Evolutionary conservation across 1,284 basidiomycete genomes (phyloP), one percentile per base, ranked within the genome.

Genomic region (Puccinia polysora): DNA sequence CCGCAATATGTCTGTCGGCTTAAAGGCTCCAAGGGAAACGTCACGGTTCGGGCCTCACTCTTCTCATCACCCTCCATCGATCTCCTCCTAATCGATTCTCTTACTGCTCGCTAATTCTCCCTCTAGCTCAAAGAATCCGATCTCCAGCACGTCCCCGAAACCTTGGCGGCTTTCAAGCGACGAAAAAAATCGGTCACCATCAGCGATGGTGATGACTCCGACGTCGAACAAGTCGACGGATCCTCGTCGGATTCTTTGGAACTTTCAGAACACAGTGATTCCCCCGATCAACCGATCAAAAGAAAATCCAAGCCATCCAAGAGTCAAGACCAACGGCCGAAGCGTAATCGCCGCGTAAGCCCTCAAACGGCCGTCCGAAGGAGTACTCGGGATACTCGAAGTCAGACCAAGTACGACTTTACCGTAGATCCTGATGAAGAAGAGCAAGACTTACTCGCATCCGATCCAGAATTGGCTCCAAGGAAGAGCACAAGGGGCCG

Each of bases 321-420:
- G 53, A 49, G 36, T 12, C 30, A 6, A 23, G 43, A 47, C 32
- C 38, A 60, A n/a, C 43, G n/a, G 15, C 30, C n/a, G 10, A n/a
- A 18, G 40, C 30, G 12, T 20, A 38, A 20, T 23, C 23, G 18
- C 55, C 18, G 50, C 43, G 40, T n/a, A 18, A 40, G 38, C 34
- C 15, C 23, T 14, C 15, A 52, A 45, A 68, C 50, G 8, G 25
- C 30, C 32, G 59, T 53, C 25, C 58, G 69, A 40, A 59, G 69
- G 47, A 71, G 69, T 32, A 63, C 69, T 38, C 58, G 69, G 8
- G 58, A 52, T 62, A 63, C 59, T 52, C 32, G 59, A 43, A 49
- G 30, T 62, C 43, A n/a, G 63, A 60, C 43, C 34, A 71, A 70
- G 47, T 60, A 59, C 45, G 32, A 62, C 28, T 50, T 62, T n/a